Conservation (phyloP, 1,139 yeast genomes). For the Blastobotrys petasosporus region DNA sequence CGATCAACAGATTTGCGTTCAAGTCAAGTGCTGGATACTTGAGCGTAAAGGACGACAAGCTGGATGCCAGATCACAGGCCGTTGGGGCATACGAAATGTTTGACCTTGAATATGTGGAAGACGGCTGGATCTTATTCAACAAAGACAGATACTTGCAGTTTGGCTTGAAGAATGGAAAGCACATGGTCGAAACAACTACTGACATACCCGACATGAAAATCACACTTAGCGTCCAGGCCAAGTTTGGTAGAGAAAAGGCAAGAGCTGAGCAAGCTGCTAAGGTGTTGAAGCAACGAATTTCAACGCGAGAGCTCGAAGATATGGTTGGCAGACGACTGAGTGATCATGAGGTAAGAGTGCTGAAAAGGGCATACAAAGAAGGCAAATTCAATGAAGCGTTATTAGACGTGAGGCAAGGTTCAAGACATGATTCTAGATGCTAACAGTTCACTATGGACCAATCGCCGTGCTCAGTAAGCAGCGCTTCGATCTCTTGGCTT, state of each 20-base stretch:
- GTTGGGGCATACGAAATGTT: constrained; percentile 37
- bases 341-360: constrained; percentile 25
- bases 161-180: no score
- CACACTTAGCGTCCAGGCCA: constrained; percentile 19
- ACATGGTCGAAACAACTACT: no score
- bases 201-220: not conserved
- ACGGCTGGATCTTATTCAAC: constrained; percentile 21
- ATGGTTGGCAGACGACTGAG: constrained; percentile 33
- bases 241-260: constrained; percentile 13
- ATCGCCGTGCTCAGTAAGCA: constrained; percentile 26
- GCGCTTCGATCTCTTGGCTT: constrained; percentile 42
- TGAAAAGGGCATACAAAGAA: constrained; percentile 34
- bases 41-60: constrained; percentile 16
- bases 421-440: constrained; percentile 33
- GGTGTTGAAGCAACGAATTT: constrained; percentile 19
- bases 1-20: constrained; percentile 27
- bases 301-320: constrained; percentile 26
- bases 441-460: constrained; percentile 28
- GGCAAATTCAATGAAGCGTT: constrained; percentile 41
- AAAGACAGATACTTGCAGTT: no score
- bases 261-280: constrained; percentile 26
- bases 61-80: constrained; percentile 35
- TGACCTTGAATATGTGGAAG: constrained; percentile 21
- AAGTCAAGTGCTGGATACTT: constrained; percentile 34
- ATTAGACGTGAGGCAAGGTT: constrained; percentile 36